These are phyloP conservation scores for Vararia minispora DNA, from an alignment of 768 basidiomycete genomes.

Conservation along the genomic window DNA sequence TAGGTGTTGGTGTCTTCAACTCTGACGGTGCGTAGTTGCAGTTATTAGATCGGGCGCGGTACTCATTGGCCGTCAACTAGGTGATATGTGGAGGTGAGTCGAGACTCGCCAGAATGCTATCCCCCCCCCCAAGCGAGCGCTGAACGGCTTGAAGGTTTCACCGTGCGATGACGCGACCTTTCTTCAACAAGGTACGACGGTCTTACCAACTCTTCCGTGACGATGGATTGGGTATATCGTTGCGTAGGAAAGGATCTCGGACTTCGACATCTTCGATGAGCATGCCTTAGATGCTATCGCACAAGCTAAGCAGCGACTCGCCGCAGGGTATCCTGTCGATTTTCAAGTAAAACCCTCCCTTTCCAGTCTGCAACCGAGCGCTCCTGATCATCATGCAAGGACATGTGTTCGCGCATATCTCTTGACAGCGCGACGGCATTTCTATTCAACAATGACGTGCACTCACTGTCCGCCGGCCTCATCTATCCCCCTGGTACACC, in stretches of 20 bases:
- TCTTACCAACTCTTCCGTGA: no score
- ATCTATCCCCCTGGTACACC: slow-evolving; percentile 40
- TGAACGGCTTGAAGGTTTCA: slow-evolving; percentile 39
- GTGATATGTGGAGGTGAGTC: slow-evolving; percentile 38
- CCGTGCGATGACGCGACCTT: slow-evolving; percentile 52
- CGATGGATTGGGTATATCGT: no score
- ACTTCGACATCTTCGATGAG: slow-evolving; percentile 51
- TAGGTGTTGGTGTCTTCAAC: slow-evolving; percentile 53
- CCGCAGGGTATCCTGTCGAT: slow-evolving; percentile 41
- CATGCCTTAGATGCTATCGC: slow-evolving; percentile 34
- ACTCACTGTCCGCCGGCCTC: slow-evolving; percentile 38
- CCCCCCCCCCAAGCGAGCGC: background rate
- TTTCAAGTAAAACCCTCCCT: slow-evolving; percentile 34
- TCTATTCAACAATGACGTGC: slow-evolving; percentile 48
- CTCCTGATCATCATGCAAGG: slow-evolving; percentile 22
- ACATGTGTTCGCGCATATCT: slow-evolving; percentile 50
- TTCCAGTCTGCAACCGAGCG: slow-evolving; percentile 1
- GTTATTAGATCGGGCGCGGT: no score
- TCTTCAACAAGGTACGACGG: slow-evolving; percentile 53
- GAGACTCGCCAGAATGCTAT: background rate
- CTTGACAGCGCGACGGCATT: slow-evolving; percentile 60
- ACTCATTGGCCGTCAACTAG: no score
- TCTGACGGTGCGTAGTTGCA: slow-evolving; percentile 31
- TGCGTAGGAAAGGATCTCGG: slow-evolving; percentile 44
- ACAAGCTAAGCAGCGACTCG: slow-evolving; percentile 36